These are phyloP conservation scores for Dendrocalamus sinicus DNA, from an alignment of 176 grass and related monocot species.

Conservation along the genomic window DNA sequence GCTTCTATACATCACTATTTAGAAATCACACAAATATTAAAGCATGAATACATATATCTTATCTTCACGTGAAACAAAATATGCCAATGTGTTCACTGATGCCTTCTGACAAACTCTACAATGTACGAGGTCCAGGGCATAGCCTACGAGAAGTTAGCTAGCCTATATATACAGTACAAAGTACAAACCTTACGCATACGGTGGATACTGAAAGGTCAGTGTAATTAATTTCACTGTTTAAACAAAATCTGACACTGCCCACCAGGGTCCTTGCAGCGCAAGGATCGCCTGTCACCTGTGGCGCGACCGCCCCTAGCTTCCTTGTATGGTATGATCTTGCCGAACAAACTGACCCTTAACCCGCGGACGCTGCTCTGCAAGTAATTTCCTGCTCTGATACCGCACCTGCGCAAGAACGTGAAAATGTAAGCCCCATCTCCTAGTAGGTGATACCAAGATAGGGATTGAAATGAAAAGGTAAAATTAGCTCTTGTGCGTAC, in stretches of 20 bases:
- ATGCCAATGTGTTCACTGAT: conserved; percentile 9
- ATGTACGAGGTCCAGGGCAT: conserved; percentile 30
- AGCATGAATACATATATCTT: background rate
- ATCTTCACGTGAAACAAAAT: conserved; percentile 35
- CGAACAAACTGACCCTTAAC: conserved; percentile 99
- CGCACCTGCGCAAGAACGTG: conserved; percentile 60
- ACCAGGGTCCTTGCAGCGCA: background rate
- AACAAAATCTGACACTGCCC: conserved; percentile 27
- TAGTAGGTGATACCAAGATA: background rate
- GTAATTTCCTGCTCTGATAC: conserved; percentile 95
- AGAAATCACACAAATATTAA: too few species aligned
- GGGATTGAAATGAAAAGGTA: conserved; percentile 3
- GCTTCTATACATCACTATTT: too few species aligned
- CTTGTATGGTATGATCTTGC: conserved; percentile 61
- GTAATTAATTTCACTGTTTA: background rate
- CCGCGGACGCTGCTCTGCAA: conserved; percentile 89
- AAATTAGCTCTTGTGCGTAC: conserved; percentile 47
- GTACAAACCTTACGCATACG: conserved; percentile 36
- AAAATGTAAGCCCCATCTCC: conserved; percentile 35
- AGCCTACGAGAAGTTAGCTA: conserved; percentile 39
- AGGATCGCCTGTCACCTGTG: background rate
- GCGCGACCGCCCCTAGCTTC: conserved; percentile 28
- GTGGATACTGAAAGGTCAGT: background rate
- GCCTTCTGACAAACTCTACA: conserved; percentile 20
- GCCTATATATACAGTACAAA: background rate